A percentile compares a stretch with the other conserved stretches of the same genome.
phyloP scores from a whole-genome alignment of 2,329 filamentous ascomycete genomes.

The Penicillium sp. region DNA sequence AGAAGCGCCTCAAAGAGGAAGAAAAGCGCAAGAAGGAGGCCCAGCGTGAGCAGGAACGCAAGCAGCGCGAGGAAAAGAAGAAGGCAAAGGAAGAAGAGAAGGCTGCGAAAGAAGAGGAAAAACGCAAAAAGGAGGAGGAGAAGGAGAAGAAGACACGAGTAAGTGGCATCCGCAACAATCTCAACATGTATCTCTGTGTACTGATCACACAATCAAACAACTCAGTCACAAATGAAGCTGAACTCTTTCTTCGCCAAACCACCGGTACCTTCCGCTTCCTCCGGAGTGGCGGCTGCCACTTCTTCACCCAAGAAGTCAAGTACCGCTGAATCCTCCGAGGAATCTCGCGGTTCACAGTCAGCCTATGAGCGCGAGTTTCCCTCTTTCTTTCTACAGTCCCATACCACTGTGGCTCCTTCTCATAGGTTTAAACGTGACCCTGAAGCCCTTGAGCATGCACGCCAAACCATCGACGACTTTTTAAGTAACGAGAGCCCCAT shows the following conservation, averaged over 20 bases:
- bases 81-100: conserved; percentile 46
- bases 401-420: conserved; percentile 64
- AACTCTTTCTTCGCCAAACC: conserved; percentile 51
- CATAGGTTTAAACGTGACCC: conserved; percentile 57
- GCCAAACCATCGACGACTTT: conserved; percentile 48
- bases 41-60: conserved; percentile 40
- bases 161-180: conserved; percentile 13
- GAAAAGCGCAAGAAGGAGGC: conserved; percentile 41
- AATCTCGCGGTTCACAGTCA: conserved; percentile 33
- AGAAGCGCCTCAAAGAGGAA: conserved; percentile 14
- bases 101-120: conserved; percentile 43
- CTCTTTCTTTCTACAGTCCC: conserved; percentile 72
- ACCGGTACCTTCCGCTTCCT: conserved; percentile 25
- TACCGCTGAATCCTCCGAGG: conserved; percentile 9
- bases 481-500: conserved; percentile 20
- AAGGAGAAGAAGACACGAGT: conserved; percentile 49
- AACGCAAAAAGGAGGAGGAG: conserved; percentile 47
- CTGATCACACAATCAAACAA: conserved; percentile 20
- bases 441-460: conserved; percentile 53
- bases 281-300: conserved; percentile 16
- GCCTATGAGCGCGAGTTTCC: conserved; percentile 70
- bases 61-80: conserved; percentile 46
- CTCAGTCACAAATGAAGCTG: conserved; percentile 51
- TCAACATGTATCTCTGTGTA: conserved; percentile 3
- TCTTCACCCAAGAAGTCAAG: conserved; percentile 31